Base-by-base conservation (phyloP, 148 eudicot genomes). In the Camellia granthamiana region DNA sequence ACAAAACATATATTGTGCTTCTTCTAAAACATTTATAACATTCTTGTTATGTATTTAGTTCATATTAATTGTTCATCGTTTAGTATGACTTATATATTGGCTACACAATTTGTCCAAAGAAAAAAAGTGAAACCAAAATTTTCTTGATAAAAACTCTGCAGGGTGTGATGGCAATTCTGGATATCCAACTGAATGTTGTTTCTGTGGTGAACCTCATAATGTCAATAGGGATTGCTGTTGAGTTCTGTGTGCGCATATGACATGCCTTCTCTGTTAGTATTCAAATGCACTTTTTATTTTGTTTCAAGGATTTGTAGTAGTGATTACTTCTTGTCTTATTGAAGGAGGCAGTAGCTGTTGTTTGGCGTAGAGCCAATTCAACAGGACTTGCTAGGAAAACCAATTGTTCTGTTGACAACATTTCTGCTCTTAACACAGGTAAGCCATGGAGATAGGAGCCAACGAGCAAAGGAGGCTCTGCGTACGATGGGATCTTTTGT, bases 211-310 rank as follows among this genome's bases (percentile, higher is more conserved):
- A 97, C 87, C 97, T 97, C 51, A 90, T 97, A 49, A 97, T 97
- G 99, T 85, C 99, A 21, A 97, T 97, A 75, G 98, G 99, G n/a
- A 97, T 97, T 76, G 89, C 97, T 59, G 98, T 97, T 74, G 99
- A 97, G 89, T 97, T 97, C 76, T 97, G 99, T 83, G 99, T 97
- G 73, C 99, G 92, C 83, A 94, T 97, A 71, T 92, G 97, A 30
- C 99, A 97, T 85, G 97, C 99, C 81, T 97, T 94, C 93, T 82
- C 93, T 94, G 99, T 97, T n/a, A 78, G 92, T 87, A 47, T 63
- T 41, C 30, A 62, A 19, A 47, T 23, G 11, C 55, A 2, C 43
- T 43, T 74, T 1, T 56, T 16, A 30, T 42, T 46, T 43, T 4
- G 11, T n/a, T 47, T 41, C 65, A 75, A 7, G 65, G 58, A 59